A percentile compares a stretch with the other conserved stretches of the same genome.
Evolutionary conservation across 2,329 filamentous ascomycete species (phyloP).

Genomic region (Hypoxylon sp.): DNA sequence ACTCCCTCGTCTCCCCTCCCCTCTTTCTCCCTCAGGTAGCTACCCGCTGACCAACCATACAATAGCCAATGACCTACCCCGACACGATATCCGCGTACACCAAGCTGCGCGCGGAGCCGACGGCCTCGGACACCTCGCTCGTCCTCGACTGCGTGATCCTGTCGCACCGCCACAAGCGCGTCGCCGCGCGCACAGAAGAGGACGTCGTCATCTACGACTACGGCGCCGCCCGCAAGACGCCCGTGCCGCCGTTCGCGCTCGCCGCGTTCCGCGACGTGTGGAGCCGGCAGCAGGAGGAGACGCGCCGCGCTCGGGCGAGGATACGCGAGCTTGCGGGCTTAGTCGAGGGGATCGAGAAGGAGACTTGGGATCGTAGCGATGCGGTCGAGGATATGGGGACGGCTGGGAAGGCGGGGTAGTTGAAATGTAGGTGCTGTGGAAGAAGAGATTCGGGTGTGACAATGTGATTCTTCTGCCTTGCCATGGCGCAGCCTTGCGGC

Average conservation of each 20-base stretch:
- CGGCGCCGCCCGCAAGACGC: constrained; percentile 64
- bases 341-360: constrained; percentile 73
- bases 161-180: constrained; percentile 78
- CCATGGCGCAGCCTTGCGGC: background rate
- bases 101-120: constrained; percentile 71
- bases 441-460: background rate
- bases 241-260: constrained; percentile 70
- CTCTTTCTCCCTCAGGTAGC: constrained; percentile 4
- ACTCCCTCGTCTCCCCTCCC: constrained; percentile 7
- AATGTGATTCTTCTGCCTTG: background rate
- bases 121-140: constrained; percentile 61
- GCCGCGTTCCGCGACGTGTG: constrained; percentile 70
- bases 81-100: constrained; percentile 87
- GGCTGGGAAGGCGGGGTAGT: constrained; percentile 40
- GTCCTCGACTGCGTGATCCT: constrained; percentile 73
- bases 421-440: background rate
- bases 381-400: constrained; percentile 77
- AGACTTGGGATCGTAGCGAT: constrained; percentile 78
- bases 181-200: constrained; percentile 80
- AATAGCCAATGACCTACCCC: constrained; percentile 83
- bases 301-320: constrained; percentile 61
- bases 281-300: constrained; percentile 70
- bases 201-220: constrained; percentile 87
- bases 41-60: background rate
- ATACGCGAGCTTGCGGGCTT: constrained; percentile 68